phyloP scores from a whole-genome alignment of 345 rosid species.

The Populus ilicifolia region DNA sequence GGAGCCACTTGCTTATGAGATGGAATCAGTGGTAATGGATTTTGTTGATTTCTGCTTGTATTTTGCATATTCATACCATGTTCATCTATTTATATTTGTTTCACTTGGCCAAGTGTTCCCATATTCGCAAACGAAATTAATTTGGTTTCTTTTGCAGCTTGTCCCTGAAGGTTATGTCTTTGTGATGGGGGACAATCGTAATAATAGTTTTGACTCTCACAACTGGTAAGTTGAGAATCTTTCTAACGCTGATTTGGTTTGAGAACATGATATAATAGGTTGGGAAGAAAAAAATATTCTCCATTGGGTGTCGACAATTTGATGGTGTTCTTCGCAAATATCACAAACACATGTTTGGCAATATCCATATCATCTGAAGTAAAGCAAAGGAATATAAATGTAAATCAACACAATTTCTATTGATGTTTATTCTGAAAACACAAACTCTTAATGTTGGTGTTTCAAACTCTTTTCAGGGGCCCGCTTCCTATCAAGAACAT shows the following conservation, averaged over 20 bases:
- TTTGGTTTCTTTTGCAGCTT: slow-evolving; percentile 37
- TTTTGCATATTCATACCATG: neutral
- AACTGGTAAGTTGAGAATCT: slow-evolving; percentile 53
- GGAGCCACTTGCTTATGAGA: slow-evolving; percentile 71
- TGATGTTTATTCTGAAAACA: neutral
- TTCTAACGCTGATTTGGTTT: neutral
- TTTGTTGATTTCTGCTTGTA: neutral
- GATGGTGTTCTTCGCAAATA: neutral
- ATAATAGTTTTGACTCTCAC: slow-evolving; percentile 87
- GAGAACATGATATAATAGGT: neutral
- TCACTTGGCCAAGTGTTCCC: neutral
- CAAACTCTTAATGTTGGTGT: neutral
- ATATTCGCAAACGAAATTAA: neutral
- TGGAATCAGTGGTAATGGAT: slow-evolving; percentile 59
- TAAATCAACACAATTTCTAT: neutral
- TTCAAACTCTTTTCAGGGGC: slow-evolving; percentile 24
- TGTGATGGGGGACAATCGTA: slow-evolving; percentile 93
- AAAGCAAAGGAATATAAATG: neutral
- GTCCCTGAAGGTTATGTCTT: slow-evolving; percentile 84
- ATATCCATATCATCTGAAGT: neutral
- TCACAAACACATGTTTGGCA: neutral
- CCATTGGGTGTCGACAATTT: neutral
- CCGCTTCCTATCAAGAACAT: slow-evolving; percentile 42
- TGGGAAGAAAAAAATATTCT: neutral
- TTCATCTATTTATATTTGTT: neutral